phyloP scores from a whole-genome alignment of 2,329 filamentous ascomycete genomes.

The Ophiosphaerella herpotricha region DNA sequence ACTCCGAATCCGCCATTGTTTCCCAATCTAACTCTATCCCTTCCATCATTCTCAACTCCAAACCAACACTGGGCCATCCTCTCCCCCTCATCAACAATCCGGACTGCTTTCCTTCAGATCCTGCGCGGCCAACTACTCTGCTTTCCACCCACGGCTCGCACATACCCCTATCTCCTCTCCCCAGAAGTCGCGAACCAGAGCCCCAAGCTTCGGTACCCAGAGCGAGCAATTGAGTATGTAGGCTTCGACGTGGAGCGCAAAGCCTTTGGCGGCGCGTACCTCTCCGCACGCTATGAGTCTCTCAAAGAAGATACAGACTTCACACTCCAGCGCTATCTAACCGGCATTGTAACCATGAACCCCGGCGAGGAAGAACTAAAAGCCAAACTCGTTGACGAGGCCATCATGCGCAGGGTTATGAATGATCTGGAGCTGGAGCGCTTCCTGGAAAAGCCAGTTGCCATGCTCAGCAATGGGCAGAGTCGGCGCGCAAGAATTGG shows the following conservation, averaged over 20 bases:
- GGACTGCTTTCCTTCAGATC: constrained; percentile 81
- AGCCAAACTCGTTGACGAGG: constrained; percentile 55
- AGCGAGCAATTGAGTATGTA: constrained; percentile 80
- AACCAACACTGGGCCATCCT: constrained; percentile 80
- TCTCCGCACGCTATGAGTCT: constrained; percentile 90
- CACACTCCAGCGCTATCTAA: constrained; percentile 77
- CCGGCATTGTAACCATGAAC: constrained; percentile 83
- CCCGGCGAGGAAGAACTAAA: constrained; percentile 58
- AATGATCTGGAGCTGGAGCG: constrained; percentile 69
- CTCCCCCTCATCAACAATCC: constrained; percentile 75
- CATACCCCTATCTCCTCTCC: constrained; percentile 76
- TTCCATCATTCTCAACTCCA: constrained; percentile 61
- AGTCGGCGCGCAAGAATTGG: constrained; percentile 86
- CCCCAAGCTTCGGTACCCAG: constrained; percentile 61
- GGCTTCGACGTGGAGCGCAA: constrained; percentile 80
- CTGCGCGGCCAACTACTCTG: constrained; percentile 76
- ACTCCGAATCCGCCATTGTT: constrained; percentile 75
- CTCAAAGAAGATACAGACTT: constrained; percentile 86
- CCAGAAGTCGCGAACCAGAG: constrained; percentile 60
- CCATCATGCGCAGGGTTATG: constrained; percentile 64
- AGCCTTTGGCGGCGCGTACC: constrained; percentile 68
- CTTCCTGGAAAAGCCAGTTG: constrained; percentile 79
- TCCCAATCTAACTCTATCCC: constrained; percentile 68
- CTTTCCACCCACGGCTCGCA: constrained; percentile 73
- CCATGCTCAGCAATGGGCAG: constrained; percentile 93